phyloP scores from a whole-genome alignment of 805 yeast species.

The Wickerhamia fluorescens region DNA sequence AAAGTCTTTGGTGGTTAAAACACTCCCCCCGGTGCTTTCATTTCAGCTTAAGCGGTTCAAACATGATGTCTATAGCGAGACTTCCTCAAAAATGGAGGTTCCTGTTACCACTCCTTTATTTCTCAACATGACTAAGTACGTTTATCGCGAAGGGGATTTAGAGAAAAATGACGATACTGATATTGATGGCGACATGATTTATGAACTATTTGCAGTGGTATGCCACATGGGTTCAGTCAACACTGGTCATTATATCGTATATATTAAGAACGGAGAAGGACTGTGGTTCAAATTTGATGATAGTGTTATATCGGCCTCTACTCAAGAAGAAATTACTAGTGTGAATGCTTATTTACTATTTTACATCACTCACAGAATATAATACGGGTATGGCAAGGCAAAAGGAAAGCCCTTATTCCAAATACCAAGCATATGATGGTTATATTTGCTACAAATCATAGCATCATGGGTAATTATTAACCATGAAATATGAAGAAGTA shows the following conservation, averaged over 20 bases:
- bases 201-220: slow-evolving; percentile 81
- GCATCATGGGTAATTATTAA: too few relatives aligned
- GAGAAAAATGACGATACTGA: slow-evolving; percentile 7
- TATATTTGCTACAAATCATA: too few relatives aligned
- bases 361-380: slow-evolving; percentile 48
- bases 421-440: too few relatives aligned
- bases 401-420: neutral
- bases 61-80: slow-evolving; percentile 42
- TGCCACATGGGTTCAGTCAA: slow-evolving; percentile 90
- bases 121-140: slow-evolving; percentile 64
- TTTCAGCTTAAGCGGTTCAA: slow-evolving; percentile 81
- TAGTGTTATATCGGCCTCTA: slow-evolving; percentile 62
- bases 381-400: slow-evolving; percentile 1
- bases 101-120: slow-evolving; percentile 67
- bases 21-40: slow-evolving; percentile 70
- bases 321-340: slow-evolving; percentile 56
- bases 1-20: slow-evolving; percentile 63
- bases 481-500: too few relatives aligned
- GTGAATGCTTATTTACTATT: slow-evolving; percentile 78
- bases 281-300: slow-evolving; percentile 93
- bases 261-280: slow-evolving; percentile 64
- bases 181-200: slow-evolving; percentile 36
- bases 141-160: slow-evolving; percentile 5
- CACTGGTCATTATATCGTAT: slow-evolving; percentile 90
- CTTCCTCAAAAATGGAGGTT: slow-evolving; percentile 66